Evolutionary conservation across 208 protist genomes (phyloP), one percentile per base, ranked within the genome.

Genomic region (Leptomonas seymouri): DNA sequence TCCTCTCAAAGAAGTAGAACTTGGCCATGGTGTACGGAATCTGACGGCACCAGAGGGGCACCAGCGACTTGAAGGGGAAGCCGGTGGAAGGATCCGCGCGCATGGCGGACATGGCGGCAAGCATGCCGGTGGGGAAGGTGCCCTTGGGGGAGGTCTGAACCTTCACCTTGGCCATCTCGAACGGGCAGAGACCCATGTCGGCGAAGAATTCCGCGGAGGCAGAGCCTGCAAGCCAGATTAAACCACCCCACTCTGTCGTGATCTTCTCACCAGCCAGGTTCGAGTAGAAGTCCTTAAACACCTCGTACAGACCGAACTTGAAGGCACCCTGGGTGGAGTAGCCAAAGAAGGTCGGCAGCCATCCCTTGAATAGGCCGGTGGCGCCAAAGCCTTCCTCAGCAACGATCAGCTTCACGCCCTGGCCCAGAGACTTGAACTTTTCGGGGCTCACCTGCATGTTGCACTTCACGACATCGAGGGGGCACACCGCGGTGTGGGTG

Each of bases 1-100:
- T 71, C 46, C 78, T 75, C 70, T 98, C 93, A 70, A 98, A 98
- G 66, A 94, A 87, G 87, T 84, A 91, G 65, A 98, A 98, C 89
- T 99, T 98, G 57, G 90, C 89, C 89, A 98, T 97, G 59, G 96
- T 98, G 93, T 98, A 98, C 18, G 97, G 96, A 72, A 98, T 97
- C 80, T 99, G 97, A 45, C 95, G 84, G 68, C 81, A 82, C 95
- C 95, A 98, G 18, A 98, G 86, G 7, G 96, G 94, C 30, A 83
- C 76, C 28, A 98, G 77, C 31, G 87, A 94, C 72, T 89, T 93
- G 80, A 87, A 98, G 23, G 93, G 92, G 79, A 97, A 97, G 71
- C 91, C 86, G 15, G 77, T 89, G 21, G 74, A 76, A 18, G 79
- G 81, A 57, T 97, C 83, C 20, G 84, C 73, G 21, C 77, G 76